Percentiles rank a stretch among this genome's conserved stretches.
Evolutionary conservation across 2,329 filamentous ascomycete genomes (phyloP).

Genomic region (Sporothrix inflata): DNA sequence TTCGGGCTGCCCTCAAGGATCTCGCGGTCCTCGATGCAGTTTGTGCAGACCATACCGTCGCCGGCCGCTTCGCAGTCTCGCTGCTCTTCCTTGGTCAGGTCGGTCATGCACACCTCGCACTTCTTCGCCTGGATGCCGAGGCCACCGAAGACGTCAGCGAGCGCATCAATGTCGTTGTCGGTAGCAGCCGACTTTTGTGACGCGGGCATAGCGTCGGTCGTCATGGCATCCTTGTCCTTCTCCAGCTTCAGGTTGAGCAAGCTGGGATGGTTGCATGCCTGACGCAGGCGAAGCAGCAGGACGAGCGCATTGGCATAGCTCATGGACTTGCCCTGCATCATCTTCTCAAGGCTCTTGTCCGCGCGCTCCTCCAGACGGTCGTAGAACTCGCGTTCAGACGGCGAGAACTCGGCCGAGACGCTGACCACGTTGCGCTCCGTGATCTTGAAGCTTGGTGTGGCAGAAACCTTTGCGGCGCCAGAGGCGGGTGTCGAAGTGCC

Average conservation of each 20-base stretch:
- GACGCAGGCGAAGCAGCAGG: slow-evolving; percentile 83
- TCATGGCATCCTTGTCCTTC: slow-evolving; percentile 83
- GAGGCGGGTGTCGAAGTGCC: slow-evolving; percentile 36
- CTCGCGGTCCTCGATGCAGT: slow-evolving; percentile 76
- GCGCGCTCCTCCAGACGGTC: slow-evolving; percentile 80
- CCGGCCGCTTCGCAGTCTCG: slow-evolving; percentile 42
- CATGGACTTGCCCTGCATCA: slow-evolving; percentile 76
- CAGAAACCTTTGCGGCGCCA: slow-evolving; percentile 34
- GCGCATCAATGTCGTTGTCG: slow-evolving; percentile 72
- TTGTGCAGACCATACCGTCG: slow-evolving; percentile 63
- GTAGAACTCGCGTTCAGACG: slow-evolving; percentile 84
- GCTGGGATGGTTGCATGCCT: slow-evolving; percentile 93
- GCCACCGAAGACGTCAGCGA: slow-evolving; percentile 84
- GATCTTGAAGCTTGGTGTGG: slow-evolving; percentile 76
- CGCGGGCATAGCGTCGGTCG: slow-evolving; percentile 57
- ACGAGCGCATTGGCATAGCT: slow-evolving; percentile 96
- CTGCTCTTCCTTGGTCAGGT: slow-evolving; percentile 61
- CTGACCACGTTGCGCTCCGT: slow-evolving; percentile 87
- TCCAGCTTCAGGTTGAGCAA: slow-evolving; percentile 83
- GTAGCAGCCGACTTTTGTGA: slow-evolving; percentile 54
- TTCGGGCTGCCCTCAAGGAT: slow-evolving; percentile 56
- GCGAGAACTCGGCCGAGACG: slow-evolving; percentile 75
- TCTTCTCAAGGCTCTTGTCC: slow-evolving; percentile 81
- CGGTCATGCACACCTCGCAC: slow-evolving; percentile 80
- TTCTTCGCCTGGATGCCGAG: slow-evolving; percentile 77